Conservation (phyloP, 305 asterid genomes). For the Fraxinus velutina region DNA sequence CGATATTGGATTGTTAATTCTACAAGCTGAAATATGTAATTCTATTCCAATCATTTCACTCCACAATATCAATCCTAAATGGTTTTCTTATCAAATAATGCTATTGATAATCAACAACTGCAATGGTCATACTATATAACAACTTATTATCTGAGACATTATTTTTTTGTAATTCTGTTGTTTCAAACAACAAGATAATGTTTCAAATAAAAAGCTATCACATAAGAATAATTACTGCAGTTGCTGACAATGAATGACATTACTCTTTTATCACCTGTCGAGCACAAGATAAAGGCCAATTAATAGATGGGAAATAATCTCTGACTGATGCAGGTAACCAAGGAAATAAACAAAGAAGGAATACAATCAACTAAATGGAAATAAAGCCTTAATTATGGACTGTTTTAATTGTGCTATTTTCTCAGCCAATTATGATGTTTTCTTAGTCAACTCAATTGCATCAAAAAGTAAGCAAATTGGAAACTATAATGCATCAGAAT, state of each 20-base stretch:
- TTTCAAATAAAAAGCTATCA: background rate
- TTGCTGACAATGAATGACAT: background rate
- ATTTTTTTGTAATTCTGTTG: too few relatives aligned
- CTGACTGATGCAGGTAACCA: background rate
- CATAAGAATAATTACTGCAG: background rate
- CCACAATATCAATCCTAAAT: background rate
- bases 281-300: background rate
- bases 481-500: background rate
- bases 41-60: background rate
- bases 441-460: background rate
- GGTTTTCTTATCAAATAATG: background rate
- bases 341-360: background rate
- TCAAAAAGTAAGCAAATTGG: background rate
- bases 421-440: background rate
- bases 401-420: background rate
- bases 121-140: background rate
- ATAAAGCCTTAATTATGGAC: background rate
- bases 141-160: too few relatives aligned
- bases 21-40: background rate
- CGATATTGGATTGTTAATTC: too few relatives aligned
- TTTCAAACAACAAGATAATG: too few relatives aligned
- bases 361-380: background rate
- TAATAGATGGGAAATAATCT: background rate
- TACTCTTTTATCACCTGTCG: background rate
- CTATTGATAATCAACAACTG: too few relatives aligned